A percentile compares a stretch with the other conserved stretches of the same genome.
Evolutionary conservation across 768 basidiomycete species (phyloP).

Genomic region (Auriscalpium orientale): DNA sequence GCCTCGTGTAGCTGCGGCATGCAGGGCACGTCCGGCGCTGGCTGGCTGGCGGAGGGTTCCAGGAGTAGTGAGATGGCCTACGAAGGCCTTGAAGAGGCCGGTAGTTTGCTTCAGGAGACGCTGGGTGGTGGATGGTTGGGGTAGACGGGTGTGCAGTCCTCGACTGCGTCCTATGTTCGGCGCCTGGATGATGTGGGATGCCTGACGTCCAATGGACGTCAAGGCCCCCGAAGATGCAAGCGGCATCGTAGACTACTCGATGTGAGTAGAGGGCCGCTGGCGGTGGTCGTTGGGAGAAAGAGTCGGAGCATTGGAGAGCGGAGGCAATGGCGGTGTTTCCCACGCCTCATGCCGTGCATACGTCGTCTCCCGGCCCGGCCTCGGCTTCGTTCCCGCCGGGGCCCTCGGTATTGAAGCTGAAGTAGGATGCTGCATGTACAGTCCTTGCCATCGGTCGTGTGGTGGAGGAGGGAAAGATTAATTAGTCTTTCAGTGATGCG

Average conservation of each 20-base stretch:
- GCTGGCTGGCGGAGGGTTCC: constrained; percentile 31
- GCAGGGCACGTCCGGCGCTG: constrained; percentile 23
- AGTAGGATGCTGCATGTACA: too few species aligned
- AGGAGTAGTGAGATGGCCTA: constrained; percentile 51
- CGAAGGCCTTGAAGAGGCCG: constrained; percentile 46
- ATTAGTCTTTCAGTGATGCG: too few species aligned
- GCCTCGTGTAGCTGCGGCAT: constrained; percentile 16
- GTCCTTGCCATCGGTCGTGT: too few species aligned
- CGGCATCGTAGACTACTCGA: constrained; percentile 18
- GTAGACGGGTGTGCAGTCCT: constrained; percentile 30
- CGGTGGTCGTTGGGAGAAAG: not conserved
- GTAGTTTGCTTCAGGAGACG: constrained; percentile 46
- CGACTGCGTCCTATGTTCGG: constrained; percentile 35
- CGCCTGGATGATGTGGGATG: constrained; percentile 15
- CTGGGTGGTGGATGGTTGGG: constrained; percentile 30
- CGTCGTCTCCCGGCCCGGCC: too few species aligned
- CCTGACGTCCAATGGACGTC: constrained; percentile 18
- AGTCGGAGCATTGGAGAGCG: not conserved
- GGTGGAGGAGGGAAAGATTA: too few species aligned
- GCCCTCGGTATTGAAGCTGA: too few species aligned
- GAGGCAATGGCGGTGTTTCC: too few species aligned
- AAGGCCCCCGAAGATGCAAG: constrained; percentile 23
- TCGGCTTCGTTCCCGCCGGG: too few species aligned
- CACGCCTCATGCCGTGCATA: too few species aligned
- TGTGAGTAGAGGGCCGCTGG: not conserved